Evolutionary conservation across 2,329 filamentous ascomycete genomes (phyloP).

Genomic region (Canariomyces notabilis): DNA sequence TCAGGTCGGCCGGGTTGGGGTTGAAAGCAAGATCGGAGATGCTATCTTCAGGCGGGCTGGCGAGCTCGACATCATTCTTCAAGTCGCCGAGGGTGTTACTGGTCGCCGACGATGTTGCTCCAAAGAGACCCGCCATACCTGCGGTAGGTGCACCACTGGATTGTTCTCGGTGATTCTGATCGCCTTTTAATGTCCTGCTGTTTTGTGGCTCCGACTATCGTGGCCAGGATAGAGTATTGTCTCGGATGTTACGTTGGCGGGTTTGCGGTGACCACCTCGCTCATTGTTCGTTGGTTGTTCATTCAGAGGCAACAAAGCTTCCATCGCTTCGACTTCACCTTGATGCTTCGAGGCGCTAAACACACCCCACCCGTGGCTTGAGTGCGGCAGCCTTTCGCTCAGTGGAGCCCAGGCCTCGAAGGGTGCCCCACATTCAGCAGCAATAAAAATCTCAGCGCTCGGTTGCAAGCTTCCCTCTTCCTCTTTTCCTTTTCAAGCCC

Average conservation of each 20-base stretch:
- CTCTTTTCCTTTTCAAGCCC: constrained; percentile 49
- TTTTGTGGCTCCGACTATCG: too few species aligned
- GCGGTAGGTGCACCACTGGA: neutral
- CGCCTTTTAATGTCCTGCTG: too few species aligned
- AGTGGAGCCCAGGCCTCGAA: constrained; percentile 1
- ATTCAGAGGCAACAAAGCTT: too few species aligned
- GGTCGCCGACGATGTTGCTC: constrained; percentile 45
- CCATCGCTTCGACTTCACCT: neutral
- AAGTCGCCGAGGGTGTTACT: constrained; percentile 83
- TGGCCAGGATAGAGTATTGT: too few species aligned
- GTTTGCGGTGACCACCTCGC: too few species aligned
- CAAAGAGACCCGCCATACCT: constrained; percentile 61
- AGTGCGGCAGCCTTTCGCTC: neutral
- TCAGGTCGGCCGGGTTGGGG: constrained; percentile 43
- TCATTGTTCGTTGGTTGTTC: too few species aligned
- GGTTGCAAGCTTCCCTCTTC: constrained; percentile 21
- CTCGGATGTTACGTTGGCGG: too few species aligned
- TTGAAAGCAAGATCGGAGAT: constrained; percentile 80
- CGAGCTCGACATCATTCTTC: constrained; percentile 78
- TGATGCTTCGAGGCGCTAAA: neutral
- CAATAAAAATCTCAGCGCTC: constrained; percentile 8
- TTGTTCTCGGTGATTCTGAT: too few species aligned
- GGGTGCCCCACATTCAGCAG: neutral
- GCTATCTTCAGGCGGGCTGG: constrained; percentile 76
- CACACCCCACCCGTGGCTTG: neutral